Percentiles rank a stretch among this genome's conserved stretches.
These are phyloP conservation scores for Populus ilicifolia DNA, from an alignment of 345 rosid genomes.

Conservation along the genomic window DNA sequence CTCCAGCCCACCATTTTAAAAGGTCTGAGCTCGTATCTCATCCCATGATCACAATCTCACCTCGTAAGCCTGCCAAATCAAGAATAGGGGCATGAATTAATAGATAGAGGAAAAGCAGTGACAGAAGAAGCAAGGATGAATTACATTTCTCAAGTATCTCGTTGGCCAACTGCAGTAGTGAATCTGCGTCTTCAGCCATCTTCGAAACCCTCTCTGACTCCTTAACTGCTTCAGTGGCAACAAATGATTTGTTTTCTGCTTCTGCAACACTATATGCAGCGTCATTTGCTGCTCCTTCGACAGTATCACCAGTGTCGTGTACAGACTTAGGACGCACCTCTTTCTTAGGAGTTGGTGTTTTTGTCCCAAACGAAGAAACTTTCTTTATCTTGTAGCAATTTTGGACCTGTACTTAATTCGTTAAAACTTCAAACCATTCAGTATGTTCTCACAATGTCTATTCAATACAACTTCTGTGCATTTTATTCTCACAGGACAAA, in stretches of 20 bases:
- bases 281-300: conserved; percentile 57
- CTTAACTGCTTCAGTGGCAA: conserved; percentile 65
- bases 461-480: not conserved
- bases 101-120: not conserved
- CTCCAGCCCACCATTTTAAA: not conserved
- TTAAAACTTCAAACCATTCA: conserved; percentile 1
- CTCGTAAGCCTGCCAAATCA: conserved; percentile 39
- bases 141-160: conserved; percentile 56
- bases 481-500: not conserved
- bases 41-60: conserved; percentile 39
- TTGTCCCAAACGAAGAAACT: conserved; percentile 21
- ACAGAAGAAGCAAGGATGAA: not conserved
- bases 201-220: conserved; percentile 66
- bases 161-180: conserved; percentile 40
- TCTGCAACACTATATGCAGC: conserved; percentile 70
- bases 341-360: conserved; percentile 29
- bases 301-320: conserved; percentile 30
- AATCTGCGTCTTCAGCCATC: conserved; percentile 52
- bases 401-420: conserved; percentile 40
- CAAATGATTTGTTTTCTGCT: conserved; percentile 70
- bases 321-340: conserved; percentile 34
- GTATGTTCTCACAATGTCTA: not conserved
- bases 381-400: conserved; percentile 45
- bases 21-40: conserved; percentile 5
- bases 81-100: not conserved